A percentile compares a stretch with the other conserved stretches of the same genome.
phyloP scores from a whole-genome alignment of 441 rosid species.

The Euphorbia celastroides region DNA sequence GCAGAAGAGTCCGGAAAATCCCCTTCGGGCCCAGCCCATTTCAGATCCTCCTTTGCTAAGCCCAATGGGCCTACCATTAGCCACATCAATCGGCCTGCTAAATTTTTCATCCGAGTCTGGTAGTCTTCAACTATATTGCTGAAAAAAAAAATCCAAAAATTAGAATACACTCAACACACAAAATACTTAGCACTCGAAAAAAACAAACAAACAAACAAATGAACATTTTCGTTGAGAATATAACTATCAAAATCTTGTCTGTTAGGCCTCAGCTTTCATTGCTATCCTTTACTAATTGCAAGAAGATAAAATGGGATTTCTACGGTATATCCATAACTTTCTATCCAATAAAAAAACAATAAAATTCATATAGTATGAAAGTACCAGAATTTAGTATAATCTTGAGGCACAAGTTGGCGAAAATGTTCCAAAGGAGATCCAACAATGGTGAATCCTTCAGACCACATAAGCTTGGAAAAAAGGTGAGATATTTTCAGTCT shows the following conservation, averaged over 20 bases:
- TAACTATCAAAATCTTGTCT: constrained; percentile 26
- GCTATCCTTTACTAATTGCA: constrained; percentile 34
- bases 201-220: too few species aligned
- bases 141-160: neutral
- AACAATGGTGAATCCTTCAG: constrained; percentile 85
- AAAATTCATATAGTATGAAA: neutral
- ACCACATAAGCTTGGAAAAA: constrained; percentile 84
- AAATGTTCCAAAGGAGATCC: constrained; percentile 75
- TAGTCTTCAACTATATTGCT: constrained; percentile 54
- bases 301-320: constrained; percentile 18
- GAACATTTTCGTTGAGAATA: too few species aligned
- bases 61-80: constrained; percentile 60
- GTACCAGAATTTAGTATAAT: constrained; percentile 58
- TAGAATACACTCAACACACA: too few species aligned
- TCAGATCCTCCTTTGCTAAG: constrained; percentile 42
- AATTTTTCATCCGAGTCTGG: constrained; percentile 55
- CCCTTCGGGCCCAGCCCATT: constrained; percentile 54
- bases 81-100: constrained; percentile 61
- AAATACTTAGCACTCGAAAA: too few species aligned
- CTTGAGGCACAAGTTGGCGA: constrained; percentile 72
- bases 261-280: constrained; percentile 48
- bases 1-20: constrained; percentile 38
- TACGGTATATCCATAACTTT: neutral
- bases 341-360: neutral
- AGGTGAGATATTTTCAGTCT: constrained; percentile 65